phyloP scores from a whole-genome alignment of 163 green algal genomes.

The Scenedesmus sp. region DNA sequence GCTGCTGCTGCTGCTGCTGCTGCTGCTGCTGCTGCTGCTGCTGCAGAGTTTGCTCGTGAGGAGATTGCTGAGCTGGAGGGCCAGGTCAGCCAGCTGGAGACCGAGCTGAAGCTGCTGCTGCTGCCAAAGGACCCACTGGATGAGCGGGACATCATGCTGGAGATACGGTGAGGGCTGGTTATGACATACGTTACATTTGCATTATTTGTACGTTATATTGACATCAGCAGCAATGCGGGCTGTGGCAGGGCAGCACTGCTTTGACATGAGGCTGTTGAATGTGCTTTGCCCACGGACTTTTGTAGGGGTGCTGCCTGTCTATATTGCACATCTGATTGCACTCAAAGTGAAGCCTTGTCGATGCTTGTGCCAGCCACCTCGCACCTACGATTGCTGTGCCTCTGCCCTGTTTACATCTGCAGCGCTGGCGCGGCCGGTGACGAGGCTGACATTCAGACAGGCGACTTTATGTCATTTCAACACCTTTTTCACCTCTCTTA shows the following conservation, averaged over 20 bases:
- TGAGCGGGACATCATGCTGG: constrained; percentile 94
- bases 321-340: too few relatives aligned
- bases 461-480: constrained; percentile 96
- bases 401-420: constrained; percentile 44
- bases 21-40: neutral
- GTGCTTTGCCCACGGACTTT: too few relatives aligned
- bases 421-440: constrained; percentile 95
- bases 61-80: constrained; percentile 80
- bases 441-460: constrained; percentile 94
- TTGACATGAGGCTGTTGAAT: too few relatives aligned
- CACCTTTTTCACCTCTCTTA: constrained; percentile 59
- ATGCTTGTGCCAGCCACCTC: constrained; percentile 6
- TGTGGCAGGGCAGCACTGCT: too few relatives aligned
- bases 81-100: constrained; percentile 62
- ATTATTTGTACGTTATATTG: too few relatives aligned
- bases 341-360: neutral
- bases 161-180: constrained; percentile 81
- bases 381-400: neutral
- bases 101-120: constrained; percentile 86
- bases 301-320: too few relatives aligned
- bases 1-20: too few relatives aligned
- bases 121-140: constrained; percentile 96
- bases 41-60: constrained; percentile 84
- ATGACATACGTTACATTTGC: neutral
- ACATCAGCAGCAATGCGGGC: too few relatives aligned